These are phyloP conservation scores for Endoconidiophora laricicola DNA, from an alignment of 2,329 filamentous ascomycete species.

Conservation along the genomic window DNA sequence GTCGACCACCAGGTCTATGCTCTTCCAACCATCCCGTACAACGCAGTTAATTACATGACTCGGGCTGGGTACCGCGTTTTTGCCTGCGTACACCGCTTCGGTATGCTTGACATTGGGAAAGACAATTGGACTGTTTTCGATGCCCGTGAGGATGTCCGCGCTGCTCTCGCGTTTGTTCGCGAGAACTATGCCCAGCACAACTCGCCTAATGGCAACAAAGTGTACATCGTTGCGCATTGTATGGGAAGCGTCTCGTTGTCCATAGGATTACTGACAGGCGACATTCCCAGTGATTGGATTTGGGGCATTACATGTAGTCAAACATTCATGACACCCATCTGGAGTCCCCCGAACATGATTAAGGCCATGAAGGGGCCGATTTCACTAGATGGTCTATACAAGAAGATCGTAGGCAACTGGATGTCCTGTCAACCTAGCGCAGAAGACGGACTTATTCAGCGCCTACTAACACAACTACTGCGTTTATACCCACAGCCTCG, in stretches of 20 bases:
- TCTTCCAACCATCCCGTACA: slow-evolving; percentile 44
- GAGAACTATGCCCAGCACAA: slow-evolving; percentile 18
- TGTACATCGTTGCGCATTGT: slow-evolving; percentile 46
- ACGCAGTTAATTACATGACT: slow-evolving; percentile 46
- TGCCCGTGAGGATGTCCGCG: slow-evolving; percentile 40
- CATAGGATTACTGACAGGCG: slow-evolving; percentile 43
- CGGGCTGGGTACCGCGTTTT: slow-evolving; percentile 44
- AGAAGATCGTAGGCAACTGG: slow-evolving; percentile 32
- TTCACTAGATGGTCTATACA: slow-evolving; percentile 33
- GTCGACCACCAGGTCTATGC: slow-evolving; percentile 48
- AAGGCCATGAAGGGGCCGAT: slow-evolving; percentile 35
- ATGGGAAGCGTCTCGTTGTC: slow-evolving; percentile 44
- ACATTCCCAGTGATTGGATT: slow-evolving; percentile 40
- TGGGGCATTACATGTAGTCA: slow-evolving; percentile 41
- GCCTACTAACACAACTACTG: slow-evolving; percentile 35
- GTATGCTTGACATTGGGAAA: slow-evolving; percentile 31
- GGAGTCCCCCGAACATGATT: slow-evolving; percentile 36
- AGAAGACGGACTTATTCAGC: slow-evolving; percentile 33
- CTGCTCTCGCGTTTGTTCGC: slow-evolving; percentile 37
- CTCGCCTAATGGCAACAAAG: slow-evolving; percentile 18
- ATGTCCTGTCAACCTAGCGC: slow-evolving; percentile 33
- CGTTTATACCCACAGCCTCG: slow-evolving; percentile 38
- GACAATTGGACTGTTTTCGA: slow-evolving; percentile 43
- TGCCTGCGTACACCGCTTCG: slow-evolving; percentile 40
- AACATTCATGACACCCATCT: slow-evolving; percentile 47